Evolutionary conservation across 495 filamentous ascomycete genomes (phyloP).

Genomic region (Hypomontagnella submonticulosa): DNA sequence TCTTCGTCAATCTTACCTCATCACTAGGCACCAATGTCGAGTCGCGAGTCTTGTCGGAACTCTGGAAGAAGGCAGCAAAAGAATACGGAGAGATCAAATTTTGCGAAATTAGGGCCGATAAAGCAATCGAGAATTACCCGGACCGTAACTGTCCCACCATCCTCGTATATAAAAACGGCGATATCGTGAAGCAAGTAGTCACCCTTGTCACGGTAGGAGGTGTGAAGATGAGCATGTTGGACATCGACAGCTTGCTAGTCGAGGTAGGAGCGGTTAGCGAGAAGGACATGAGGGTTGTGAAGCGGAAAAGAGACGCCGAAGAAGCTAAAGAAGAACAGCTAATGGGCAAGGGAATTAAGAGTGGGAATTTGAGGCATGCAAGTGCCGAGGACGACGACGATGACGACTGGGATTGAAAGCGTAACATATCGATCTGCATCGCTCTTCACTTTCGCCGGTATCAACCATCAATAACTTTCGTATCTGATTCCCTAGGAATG

Average conservation of each 20-base stretch:
- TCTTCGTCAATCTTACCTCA: conserved; percentile 88
- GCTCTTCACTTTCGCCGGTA: not conserved
- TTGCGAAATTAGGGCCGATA: conserved; percentile 90
- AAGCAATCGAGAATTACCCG: conserved; percentile 97
- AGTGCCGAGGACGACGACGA: conserved; percentile 68
- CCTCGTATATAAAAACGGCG: conserved; percentile 88
- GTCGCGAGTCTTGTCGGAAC: conserved; percentile 79
- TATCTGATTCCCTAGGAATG: conserved; percentile 9
- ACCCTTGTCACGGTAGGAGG: conserved; percentile 84
- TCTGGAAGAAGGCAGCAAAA: conserved; percentile 86
- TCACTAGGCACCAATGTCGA: conserved; percentile 80
- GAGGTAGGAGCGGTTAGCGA: conserved; percentile 80
- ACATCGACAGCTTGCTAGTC: conserved; percentile 80
- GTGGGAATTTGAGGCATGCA: conserved; percentile 52
- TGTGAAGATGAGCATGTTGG: conserved; percentile 68
- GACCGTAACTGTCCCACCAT: conserved; percentile 96
- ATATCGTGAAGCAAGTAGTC: conserved; percentile 88
- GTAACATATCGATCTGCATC: not conserved
- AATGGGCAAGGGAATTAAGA: conserved; percentile 58
- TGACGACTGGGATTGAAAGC: conserved; percentile 79
- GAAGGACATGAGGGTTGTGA: conserved; percentile 80
- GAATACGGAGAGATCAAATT: conserved; percentile 97
- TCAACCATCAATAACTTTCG: conserved; percentile 3
- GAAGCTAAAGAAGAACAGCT: conserved; percentile 64
- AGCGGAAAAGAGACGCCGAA: conserved; percentile 67